Conservation (phyloP, 179 eudicot genomes). For the Amaranthus tricolor region DNA sequence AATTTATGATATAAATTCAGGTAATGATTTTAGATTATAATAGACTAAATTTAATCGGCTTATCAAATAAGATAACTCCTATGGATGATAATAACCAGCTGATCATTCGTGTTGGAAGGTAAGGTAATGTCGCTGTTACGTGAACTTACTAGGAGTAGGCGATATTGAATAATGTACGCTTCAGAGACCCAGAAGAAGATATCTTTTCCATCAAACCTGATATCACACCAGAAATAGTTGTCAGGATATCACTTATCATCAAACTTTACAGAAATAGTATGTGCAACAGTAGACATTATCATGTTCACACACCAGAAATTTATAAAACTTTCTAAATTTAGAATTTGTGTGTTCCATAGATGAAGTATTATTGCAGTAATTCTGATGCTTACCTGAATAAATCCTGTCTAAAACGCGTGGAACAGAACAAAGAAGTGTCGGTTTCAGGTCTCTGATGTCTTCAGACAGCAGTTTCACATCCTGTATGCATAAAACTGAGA, state of each 20-base stretch:
- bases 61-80: too few relatives aligned
- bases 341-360: too few relatives aligned
- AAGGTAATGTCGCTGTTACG: neutral
- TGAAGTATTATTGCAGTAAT: neutral
- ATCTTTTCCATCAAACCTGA: constrained; percentile 76
- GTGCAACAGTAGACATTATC: neutral
- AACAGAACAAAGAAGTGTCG: constrained; percentile 80
- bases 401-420: constrained; percentile 89
- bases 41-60: too few relatives aligned
- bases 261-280: neutral
- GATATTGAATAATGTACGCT: constrained; percentile 59
- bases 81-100: too few relatives aligned
- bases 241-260: neutral
- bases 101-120: too few relatives aligned
- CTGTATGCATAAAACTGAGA: constrained; percentile 36
- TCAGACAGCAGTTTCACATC: constrained; percentile 70
- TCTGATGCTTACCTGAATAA: constrained; percentile 58
- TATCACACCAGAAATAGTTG: neutral
- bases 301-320: neutral
- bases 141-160: constrained; percentile 82
- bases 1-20: too few relatives aligned
- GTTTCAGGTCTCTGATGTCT: constrained; percentile 77
- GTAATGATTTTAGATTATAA: too few relatives aligned
- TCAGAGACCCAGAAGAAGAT: constrained; percentile 56
- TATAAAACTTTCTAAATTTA: neutral